Base-by-base conservation (phyloP, 192 early-diverging fungal species). In the Coemansia sp. region DNA sequence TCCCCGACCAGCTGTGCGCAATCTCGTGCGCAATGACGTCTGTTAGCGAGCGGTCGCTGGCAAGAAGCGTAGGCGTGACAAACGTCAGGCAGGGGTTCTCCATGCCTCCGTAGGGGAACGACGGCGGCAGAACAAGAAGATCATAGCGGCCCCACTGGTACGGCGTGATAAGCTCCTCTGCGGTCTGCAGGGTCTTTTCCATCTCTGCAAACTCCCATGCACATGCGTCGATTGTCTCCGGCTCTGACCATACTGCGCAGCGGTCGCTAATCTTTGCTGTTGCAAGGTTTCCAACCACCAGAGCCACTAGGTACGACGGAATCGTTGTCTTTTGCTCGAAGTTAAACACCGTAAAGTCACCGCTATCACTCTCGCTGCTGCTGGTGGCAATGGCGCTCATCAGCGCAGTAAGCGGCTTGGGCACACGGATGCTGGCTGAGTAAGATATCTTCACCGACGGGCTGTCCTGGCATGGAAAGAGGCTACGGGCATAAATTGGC, bases 61-160 rank as follows among this genome's bases (percentile, higher is more conserved):
- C 95, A 48, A 99, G 81, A 30, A 99, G 84, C 20, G 94, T 94
- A 26, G 97, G 97, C 28, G 97, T 99, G 23, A 97, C 95, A 89
- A 97, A 99, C 0, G 97, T 98, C 65, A 96, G 75, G 74, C 94
- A 96, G 18, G 97, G 97, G 79, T 99, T 99, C 86, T 99, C 92
- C 92, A 96, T 96, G 57, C 94, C 92, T 46, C 91, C 91, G 63
- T 90, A 94, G n/a, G 91, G 92, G 86, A 93, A 94, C 6, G 87
- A 91, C 37, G 91, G 84, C 29, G 94, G 94, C 43, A 97, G 84
- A 40, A 96, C 88, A 48, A 97, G 85, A 55, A 98, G 81, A 82
- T 98, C 96, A 78, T 97, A 97, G 65, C 90, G 86, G 55, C 95
- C 95, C 97, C 97, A 99, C 59, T 88, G 87, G 67, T 99, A 99